Conservation (phyloP, 2,329 filamentous ascomycete genomes). For the Penicillium verrucosum region DNA sequence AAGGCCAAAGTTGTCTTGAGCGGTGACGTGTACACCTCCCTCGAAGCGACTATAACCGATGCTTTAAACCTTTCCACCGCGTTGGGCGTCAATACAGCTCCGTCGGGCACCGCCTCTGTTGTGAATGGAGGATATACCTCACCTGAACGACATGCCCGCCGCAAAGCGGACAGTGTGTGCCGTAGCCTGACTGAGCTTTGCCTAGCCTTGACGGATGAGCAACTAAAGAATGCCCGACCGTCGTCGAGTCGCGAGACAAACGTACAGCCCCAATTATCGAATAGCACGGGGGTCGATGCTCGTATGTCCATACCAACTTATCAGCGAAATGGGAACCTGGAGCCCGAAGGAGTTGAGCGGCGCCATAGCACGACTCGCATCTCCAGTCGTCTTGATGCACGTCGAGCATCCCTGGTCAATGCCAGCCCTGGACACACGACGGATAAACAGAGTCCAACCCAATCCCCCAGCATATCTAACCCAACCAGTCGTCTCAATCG, state of each 20-base stretch:
- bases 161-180: slow-evolving; percentile 90
- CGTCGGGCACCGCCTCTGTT: slow-evolving; percentile 39
- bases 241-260: slow-evolving; percentile 29
- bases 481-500: slow-evolving; percentile 42
- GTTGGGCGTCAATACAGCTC: slow-evolving; percentile 70
- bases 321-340: slow-evolving; percentile 39
- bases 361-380: slow-evolving; percentile 29
- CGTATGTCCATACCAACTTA: slow-evolving; percentile 30
- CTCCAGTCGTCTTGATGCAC: slow-evolving; percentile 38
- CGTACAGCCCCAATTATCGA: slow-evolving; percentile 20
- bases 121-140: slow-evolving; percentile 35
- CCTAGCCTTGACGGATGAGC: slow-evolving; percentile 70
- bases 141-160: slow-evolving; percentile 78
- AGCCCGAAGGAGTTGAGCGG: slow-evolving; percentile 33
- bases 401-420: slow-evolving; percentile 39
- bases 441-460: slow-evolving; percentile 15
- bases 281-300: slow-evolving; percentile 26
- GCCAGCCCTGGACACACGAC: slow-evolving; percentile 21
- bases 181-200: slow-evolving; percentile 90
- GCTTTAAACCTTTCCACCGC: slow-evolving; percentile 74
- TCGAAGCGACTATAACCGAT: slow-evolving; percentile 79
- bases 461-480: slow-evolving; percentile 19
- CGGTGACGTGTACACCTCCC: slow-evolving; percentile 68
- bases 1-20: slow-evolving; percentile 72
- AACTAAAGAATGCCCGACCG: slow-evolving; percentile 28